Evolutionary conservation across 495 filamentous ascomycete species (phyloP).

Genomic region (Hapsidospora chrysogenum): DNA sequence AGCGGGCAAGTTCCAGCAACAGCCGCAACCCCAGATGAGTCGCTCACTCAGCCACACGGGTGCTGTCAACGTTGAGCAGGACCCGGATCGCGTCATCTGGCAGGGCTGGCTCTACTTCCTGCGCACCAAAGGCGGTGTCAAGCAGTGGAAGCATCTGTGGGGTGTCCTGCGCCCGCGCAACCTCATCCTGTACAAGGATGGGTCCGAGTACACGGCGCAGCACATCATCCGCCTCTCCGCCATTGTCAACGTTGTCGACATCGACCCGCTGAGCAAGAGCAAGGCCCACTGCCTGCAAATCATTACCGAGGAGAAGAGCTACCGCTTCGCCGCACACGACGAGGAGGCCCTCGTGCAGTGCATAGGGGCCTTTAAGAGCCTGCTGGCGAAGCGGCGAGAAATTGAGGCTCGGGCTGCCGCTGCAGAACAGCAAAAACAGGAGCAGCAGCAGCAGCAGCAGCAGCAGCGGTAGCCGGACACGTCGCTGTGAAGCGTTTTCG

Average conservation of each 20-base stretch:
- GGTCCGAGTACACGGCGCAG: slow-evolving; percentile 73
- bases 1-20: too few species aligned
- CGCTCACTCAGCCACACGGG: slow-evolving; percentile 33
- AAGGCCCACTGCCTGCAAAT: slow-evolving; percentile 82
- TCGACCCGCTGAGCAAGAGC: slow-evolving; percentile 70
- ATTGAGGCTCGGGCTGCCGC: slow-evolving; percentile 24
- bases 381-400: slow-evolving; percentile 54
- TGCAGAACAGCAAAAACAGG: neutral
- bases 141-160: slow-evolving; percentile 92
- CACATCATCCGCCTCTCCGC: slow-evolving; percentile 65
- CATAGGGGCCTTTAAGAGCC: slow-evolving; percentile 79
- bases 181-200: slow-evolving; percentile 84
- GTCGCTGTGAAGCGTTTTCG: too few species aligned
- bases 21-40: neutral
- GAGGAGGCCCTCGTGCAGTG: slow-evolving; percentile 75
- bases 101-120: slow-evolving; percentile 81
- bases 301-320: slow-evolving; percentile 86
- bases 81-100: slow-evolving; percentile 66
- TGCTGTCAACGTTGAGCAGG: slow-evolving; percentile 30
- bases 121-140: slow-evolving; percentile 70
- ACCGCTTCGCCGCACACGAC: slow-evolving; percentile 65
- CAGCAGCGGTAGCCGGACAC: too few species aligned
- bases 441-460: too few species aligned
- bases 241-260: slow-evolving; percentile 84
- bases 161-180: slow-evolving; percentile 77